Evolutionary conservation across 805 yeast genomes (phyloP), one percentile per base, ranked within the genome.

Genomic region (Komagataella pseudopastoris): DNA sequence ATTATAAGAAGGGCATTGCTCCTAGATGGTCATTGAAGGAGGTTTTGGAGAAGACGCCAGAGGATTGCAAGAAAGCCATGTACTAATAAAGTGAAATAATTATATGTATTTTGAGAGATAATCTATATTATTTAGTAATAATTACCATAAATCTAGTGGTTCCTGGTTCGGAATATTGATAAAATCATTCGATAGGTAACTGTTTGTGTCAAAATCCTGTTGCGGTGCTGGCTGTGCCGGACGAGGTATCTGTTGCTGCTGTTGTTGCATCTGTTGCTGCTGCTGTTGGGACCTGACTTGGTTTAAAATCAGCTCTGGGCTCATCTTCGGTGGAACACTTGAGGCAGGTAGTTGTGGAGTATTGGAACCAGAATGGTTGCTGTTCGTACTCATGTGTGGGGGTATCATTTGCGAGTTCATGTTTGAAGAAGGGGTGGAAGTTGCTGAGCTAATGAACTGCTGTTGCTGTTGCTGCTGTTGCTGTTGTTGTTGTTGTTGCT

Each of bases 1-100:
- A 77, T 50, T 73, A 70, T 52, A 64, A 69, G 23, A 71, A 71
- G 44, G 81, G 81, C 10, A 64, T 68, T 49, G 74, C 78, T 23
- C 90, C 88, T 58, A 77, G 91, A 68, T 82, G 88, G 90, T 67
- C 81, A 47, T 72, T 87, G 51, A 88, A 87, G 59, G 93, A 87
- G 44, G 93, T 83, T 22, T 70, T 87, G 55, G 82, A 75, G 48
- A 76, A 76, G 44, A 85, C 89, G 47, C 88, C 88, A 18, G 78
- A 73, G 53, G 95, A 86, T 62, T 71, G 79, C 59, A 66, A 59
- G 50, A 53, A 56, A 44, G 36, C 47, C 6, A 51, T 53, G 53
- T 53, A 51, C 45, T 55, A 45, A 51, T 45, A 14, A 23, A 47
- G 22, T 47, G 6, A 17, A 17, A 47, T 24, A 47, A 30, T n/a